These are phyloP conservation scores for Penicillium sp. DNA, from an alignment of 2,329 filamentous ascomycete species.

Conservation along the genomic window DNA sequence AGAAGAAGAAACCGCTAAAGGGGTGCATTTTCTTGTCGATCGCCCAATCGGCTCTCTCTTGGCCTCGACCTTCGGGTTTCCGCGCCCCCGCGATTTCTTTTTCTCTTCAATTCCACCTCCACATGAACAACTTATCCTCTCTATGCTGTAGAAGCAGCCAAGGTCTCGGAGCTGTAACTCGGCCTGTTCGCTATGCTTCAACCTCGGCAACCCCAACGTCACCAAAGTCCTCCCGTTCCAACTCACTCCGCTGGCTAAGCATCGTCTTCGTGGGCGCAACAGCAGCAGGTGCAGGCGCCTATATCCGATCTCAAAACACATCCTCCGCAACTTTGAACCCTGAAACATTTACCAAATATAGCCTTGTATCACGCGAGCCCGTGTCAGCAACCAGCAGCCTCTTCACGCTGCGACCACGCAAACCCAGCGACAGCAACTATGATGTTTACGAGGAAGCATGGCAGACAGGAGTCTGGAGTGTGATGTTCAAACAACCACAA, in stretches of 20 bases:
- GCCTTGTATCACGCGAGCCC: conserved; percentile 42
- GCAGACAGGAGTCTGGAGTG: conserved; percentile 72
- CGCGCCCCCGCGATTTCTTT: conserved; percentile 17
- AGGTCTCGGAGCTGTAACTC: conserved; percentile 11
- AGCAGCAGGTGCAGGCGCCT: conserved; percentile 39
- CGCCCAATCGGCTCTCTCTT: conserved; percentile 23
- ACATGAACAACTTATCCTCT: conserved; percentile 12
- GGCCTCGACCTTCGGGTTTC: conserved; percentile 12
- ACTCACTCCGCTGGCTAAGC: conserved; percentile 34
- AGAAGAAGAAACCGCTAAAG: conserved; percentile 15
- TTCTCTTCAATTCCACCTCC: conserved; percentile 3
- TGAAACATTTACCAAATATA: conserved; percentile 41
- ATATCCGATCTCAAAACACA: conserved; percentile 30
- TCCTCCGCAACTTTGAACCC: conserved; percentile 34
- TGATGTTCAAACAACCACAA: conserved; percentile 92
- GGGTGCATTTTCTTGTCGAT: conserved; percentile 19
- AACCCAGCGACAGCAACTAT: conserved; percentile 31
- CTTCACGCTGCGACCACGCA: conserved; percentile 43
- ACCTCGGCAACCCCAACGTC: conserved; percentile 14
- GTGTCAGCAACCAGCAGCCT: conserved; percentile 49
- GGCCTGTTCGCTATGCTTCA: conserved; percentile 24
- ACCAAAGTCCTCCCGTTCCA: conserved; percentile 17
- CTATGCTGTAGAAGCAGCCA: conserved; percentile 14
- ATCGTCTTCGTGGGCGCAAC: conserved; percentile 33
- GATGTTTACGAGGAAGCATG: conserved; percentile 50